Conservation (phyloP, 2,329 filamentous ascomycete species). For the Macroventuria anomochaeta region DNA sequence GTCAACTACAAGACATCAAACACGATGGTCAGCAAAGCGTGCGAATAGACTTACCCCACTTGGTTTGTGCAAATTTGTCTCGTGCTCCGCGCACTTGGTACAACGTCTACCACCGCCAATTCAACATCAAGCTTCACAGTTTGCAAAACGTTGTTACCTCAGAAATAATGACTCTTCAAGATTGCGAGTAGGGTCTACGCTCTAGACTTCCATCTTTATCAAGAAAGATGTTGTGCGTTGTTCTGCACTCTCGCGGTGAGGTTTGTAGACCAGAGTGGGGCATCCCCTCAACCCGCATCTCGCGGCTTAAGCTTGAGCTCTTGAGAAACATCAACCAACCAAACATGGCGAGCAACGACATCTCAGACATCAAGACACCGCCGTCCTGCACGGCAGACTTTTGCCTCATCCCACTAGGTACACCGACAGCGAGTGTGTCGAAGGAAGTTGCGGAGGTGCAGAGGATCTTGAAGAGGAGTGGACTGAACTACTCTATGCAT, state of each 20-base stretch:
- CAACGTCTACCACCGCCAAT: not conserved
- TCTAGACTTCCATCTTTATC: too few relatives aligned
- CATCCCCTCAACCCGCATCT: not conserved
- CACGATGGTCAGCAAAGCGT: too few relatives aligned
- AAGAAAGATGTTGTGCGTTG: not conserved
- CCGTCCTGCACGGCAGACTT: slow-evolving; percentile 84
- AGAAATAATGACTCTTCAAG: too few relatives aligned
- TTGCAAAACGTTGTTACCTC: too few relatives aligned
- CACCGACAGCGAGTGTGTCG: slow-evolving; percentile 58
- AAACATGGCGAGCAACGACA: slow-evolving; percentile 31
- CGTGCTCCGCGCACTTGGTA: not conserved
- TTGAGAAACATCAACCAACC: slow-evolving; percentile 13
- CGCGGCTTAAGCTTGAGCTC: not conserved
- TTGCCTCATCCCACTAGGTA: slow-evolving; percentile 81
- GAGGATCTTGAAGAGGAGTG: slow-evolving; percentile 79
- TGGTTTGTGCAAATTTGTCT: not conserved
- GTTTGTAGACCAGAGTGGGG: not conserved
- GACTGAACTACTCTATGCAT: slow-evolving; percentile 86
- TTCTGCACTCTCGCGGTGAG: not conserved
- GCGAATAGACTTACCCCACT: not conserved
- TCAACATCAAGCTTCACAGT: too few relatives aligned
- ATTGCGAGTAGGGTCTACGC: too few relatives aligned
- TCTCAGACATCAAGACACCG: slow-evolving; percentile 62
- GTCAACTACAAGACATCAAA: too few relatives aligned
- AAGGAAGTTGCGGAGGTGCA: slow-evolving; percentile 87